These are phyloP conservation scores for Zygosaccharomyces pseudorouxii DNA, from an alignment of 805 yeast species.

Conservation along the genomic window DNA sequence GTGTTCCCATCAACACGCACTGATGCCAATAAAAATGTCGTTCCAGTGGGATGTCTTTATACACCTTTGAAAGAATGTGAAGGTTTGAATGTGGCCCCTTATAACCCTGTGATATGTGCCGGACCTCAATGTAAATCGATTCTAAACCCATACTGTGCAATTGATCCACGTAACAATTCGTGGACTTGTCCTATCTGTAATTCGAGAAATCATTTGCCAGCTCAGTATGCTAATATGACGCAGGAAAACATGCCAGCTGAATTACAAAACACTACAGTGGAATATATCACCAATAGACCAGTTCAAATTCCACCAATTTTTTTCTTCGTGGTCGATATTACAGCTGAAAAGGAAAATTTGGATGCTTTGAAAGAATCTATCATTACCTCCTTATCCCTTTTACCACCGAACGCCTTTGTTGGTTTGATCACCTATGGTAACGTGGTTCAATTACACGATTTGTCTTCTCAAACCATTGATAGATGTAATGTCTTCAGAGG, in stretches of 20 bases:
- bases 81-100: conserved; percentile 70
- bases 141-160: conserved; percentile 79
- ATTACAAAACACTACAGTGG: conserved; percentile 71
- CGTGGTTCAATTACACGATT: conserved; percentile 84
- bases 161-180: conserved; percentile 66
- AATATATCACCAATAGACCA: conserved; percentile 77
- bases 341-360: conserved; percentile 85
- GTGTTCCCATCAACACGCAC: conserved; percentile 83
- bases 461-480: conserved; percentile 61
- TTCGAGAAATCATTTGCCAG: conserved; percentile 73
- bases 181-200: conserved; percentile 89
- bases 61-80: conserved; percentile 86
- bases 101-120: conserved; percentile 82
- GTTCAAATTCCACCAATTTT: conserved; percentile 82
- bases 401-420: conserved; percentile 86
- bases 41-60: conserved; percentile 90
- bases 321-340: conserved; percentile 78
- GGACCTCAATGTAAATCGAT: conserved; percentile 74
- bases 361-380: conserved; percentile 78
- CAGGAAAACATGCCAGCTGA: conserved; percentile 79
- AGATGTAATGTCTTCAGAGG: conserved; percentile 85
- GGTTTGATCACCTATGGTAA: conserved; percentile 85
- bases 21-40: conserved; percentile 87
- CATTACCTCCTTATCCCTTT: conserved; percentile 64
- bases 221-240: conserved; percentile 71